Percentiles rank a stretch among this genome's conserved stretches.
phyloP scores from a whole-genome alignment of 1,284 basidiomycete species.

The Phlebopus sp. region DNA sequence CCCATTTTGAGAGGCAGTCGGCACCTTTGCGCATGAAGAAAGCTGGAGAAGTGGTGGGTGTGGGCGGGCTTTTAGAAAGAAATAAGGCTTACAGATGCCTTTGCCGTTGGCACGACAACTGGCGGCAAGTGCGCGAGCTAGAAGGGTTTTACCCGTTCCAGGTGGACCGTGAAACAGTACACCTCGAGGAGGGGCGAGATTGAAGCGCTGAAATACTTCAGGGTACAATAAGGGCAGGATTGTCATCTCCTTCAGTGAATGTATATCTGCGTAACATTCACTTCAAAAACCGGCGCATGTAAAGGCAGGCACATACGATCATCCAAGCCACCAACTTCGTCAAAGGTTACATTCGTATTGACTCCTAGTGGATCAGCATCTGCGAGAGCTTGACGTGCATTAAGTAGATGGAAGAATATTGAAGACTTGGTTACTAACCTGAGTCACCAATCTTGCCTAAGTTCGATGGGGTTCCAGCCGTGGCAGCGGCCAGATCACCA shows the following conservation, averaged over 20 bases:
- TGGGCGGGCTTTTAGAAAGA: slow-evolving; percentile 1
- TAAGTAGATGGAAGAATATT: slow-evolving; percentile 4
- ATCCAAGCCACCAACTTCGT: slow-evolving; percentile 96
- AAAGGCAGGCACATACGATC: slow-evolving; percentile 62
- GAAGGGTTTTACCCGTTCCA: slow-evolving; percentile 90
- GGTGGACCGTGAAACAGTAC: slow-evolving; percentile 97
- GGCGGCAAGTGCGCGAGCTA: slow-evolving; percentile 92
- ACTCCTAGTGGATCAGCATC: slow-evolving; percentile 96
- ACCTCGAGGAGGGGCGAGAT: slow-evolving; percentile 92
- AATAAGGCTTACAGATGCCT: slow-evolving; percentile 71
- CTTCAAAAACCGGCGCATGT: neutral
- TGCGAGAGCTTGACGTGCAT: slow-evolving; percentile 63
- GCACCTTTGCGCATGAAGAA: slow-evolving; percentile 99
- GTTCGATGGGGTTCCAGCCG: slow-evolving; percentile 74
- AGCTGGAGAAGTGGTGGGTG: slow-evolving; percentile 46
- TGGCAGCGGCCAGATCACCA: slow-evolving; percentile 54
- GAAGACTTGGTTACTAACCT: slow-evolving; percentile 39
- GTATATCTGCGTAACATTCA: slow-evolving; percentile 68
- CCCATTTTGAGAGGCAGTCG: slow-evolving; percentile 98
- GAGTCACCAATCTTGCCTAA: slow-evolving; percentile 80
- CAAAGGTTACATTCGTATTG: slow-evolving; percentile 92
- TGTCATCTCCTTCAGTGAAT: slow-evolving; percentile 98
- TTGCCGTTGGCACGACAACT: slow-evolving; percentile 89
- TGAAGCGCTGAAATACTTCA: slow-evolving; percentile 95
- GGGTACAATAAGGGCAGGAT: slow-evolving; percentile 94